Conservation (phyloP, 1,139 yeast genomes). For the Groenewaldozyma sp. region DNA sequence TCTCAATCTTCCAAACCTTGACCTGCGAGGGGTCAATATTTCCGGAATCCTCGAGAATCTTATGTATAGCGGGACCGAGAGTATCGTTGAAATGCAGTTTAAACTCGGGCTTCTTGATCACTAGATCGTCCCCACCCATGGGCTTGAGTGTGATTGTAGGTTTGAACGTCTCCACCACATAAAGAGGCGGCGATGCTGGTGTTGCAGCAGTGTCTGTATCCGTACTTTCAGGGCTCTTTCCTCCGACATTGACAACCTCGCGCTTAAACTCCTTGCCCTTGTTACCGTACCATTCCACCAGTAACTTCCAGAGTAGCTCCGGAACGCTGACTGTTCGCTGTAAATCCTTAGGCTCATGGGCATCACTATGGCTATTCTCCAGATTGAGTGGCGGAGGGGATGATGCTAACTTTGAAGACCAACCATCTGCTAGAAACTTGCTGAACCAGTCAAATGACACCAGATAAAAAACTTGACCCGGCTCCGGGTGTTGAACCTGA, state of each 20-base stretch:
- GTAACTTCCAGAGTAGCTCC: constrained; percentile 5
- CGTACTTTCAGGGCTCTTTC: too few relatives aligned
- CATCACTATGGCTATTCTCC: neutral
- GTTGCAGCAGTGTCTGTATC: constrained; percentile 1
- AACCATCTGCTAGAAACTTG: constrained; percentile 4
- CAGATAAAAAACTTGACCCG: constrained; percentile 5
- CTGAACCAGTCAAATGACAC: constrained; percentile 7
- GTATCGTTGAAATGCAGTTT: constrained; percentile 1
- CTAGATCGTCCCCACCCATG: constrained; percentile 9
- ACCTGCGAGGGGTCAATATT: neutral
- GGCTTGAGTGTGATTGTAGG: constrained; percentile 9
- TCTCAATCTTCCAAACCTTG: neutral
- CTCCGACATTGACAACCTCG: constrained; percentile 8
- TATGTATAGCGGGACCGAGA: neutral
- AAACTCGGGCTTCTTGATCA: neutral
- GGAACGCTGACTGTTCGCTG: constrained; percentile 7
- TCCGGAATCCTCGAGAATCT: neutral
- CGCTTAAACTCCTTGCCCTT: constrained; percentile 6
- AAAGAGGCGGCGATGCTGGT: too few relatives aligned
- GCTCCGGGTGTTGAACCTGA: constrained; percentile 1
- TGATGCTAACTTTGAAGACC: neutral
- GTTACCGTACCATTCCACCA: constrained; percentile 11
- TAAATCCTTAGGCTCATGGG: constrained; percentile 4
- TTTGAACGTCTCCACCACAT: constrained; percentile 7
- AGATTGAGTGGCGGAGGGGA: neutral